Percentiles rank a stretch among this genome's conserved stretches.
phyloP scores from a whole-genome alignment of 148 eudicot genomes.

The Polygonum aviculare region DNA sequence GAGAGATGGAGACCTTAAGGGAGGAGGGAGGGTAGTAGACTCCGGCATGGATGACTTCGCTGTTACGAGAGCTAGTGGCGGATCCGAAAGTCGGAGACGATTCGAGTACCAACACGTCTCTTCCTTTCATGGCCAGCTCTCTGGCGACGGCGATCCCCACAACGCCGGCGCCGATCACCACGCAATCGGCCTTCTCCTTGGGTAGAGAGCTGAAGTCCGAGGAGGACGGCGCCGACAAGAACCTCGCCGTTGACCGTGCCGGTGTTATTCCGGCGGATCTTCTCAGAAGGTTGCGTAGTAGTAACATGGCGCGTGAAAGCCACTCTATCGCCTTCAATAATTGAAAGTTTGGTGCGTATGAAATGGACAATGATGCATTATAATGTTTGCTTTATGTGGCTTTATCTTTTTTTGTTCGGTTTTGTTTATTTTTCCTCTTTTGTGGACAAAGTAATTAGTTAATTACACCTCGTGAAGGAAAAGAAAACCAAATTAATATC shows the following conservation, averaged over 20 bases:
- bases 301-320: conserved; percentile 8
- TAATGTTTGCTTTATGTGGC: no score
- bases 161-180: conserved; percentile 85
- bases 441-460: no score
- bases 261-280: not conserved
- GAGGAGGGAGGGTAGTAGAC: conserved; percentile 74
- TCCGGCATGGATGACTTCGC: conserved; percentile 92
- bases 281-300: conserved; percentile 3
- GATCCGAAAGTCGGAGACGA: conserved; percentile 75
- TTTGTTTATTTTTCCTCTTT: no score
- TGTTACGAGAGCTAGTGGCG: conserved; percentile 80
- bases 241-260: not conserved
- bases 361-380: no score
- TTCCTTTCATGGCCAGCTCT: conserved; percentile 45
- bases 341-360: not conserved
- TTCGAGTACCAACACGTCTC: conserved; percentile 65
- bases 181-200: conserved; percentile 68
- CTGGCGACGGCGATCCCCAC: conserved; percentile 83
- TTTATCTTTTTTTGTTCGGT: no score
- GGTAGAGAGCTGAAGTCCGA: conserved; percentile 16
- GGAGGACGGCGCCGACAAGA: conserved; percentile 5
- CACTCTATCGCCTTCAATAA: not conserved
- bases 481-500: no score
- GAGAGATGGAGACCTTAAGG: conserved; percentile 49
- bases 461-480: no score